Base-by-base conservation (phyloP, 2,329 filamentous ascomycete genomes). In the Trichoderma sp. region DNA sequence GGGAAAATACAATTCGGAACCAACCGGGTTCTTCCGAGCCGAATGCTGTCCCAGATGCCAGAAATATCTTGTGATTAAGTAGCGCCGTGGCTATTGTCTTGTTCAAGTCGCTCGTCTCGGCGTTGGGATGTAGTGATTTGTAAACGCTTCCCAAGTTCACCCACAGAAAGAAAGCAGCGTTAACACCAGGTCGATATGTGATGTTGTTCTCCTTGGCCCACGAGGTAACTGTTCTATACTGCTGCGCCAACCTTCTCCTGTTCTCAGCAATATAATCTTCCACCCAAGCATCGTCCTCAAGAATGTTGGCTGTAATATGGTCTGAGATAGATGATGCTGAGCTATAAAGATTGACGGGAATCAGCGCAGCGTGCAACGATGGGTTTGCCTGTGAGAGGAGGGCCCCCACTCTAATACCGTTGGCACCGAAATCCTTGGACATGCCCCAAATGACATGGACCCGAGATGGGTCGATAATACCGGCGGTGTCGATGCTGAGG, bases 151-250 rank as follows among this genome's bases (percentile, higher is more conserved):
- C 77, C 2, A 87, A 75, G 70, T 87, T 76, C 4, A 84, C 75
- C 83, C 84, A 87, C 1, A 87, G 71, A 70, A 87, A 87, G 71
- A 87, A 86, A 0, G 80, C 84, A 0, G 84, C 84, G 68, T 86
- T 85, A 3, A 78, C 79, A 0, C 82, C 83, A 0, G 78, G 74
- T 0, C 80, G 77, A 69, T 84, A 85, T 6, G 77, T 72, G 22
- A 87, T 81, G 1, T 73, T 72, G 8, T 83, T 75, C 6, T 76
- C 70, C 22, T 74, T 74, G 0, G 84, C 76, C 70, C 78, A 80
- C 0, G 65, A 53, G 0, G 75, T 78, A 0, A 80, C 77, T 19
- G 78, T 74, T 2, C 71, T 72, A 69, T 84, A 83, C 4, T 79
- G 75, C 4, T 77, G 71, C 0, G 76, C 74, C 2, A 86, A 73